Evolutionary conservation across 768 basidiomycete species (phyloP), one percentile per base, ranked within the genome.

Genomic region (Lactarius indigo): DNA sequence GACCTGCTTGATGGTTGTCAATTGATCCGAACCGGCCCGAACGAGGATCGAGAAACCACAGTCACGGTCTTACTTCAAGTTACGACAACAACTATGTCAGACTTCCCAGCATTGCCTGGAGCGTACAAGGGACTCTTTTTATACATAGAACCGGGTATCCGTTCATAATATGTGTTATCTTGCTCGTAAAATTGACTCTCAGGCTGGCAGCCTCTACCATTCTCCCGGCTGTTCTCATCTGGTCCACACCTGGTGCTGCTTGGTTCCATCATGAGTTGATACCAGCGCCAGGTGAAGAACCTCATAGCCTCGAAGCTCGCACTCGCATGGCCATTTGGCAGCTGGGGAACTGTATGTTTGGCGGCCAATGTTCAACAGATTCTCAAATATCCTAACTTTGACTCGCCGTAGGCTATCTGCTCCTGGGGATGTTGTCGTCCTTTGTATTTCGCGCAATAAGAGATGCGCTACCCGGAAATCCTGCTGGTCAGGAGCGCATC

Each of bases 251-350:
- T 9, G 88, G 89, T 17, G 78, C 87, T 28, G 76, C 78, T 18
- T 89, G 89, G 87, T 90, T 89, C 70, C 83, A 87, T 72, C 79
- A 84, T 71, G 80, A 87, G 68, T 84, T 91, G 62, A 81, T 89
- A 54, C 89, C 88, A 1, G 78, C 77, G 9, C 64, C 71, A n/a
- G 64, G 74, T 0, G 76, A 78, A 41, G 64, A 74, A 0, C 74
- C 76, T 6, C 70, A 76, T 20, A 55, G 74, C 7, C 72, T 85
- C 58, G 84, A 88, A 57, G 73, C 79, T 42, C 79, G 86, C 41
- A 82, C 84, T 7, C 78, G 76, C 18, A 88, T 89, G 83, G 83
- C 82, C 20, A 80, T 90, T 64, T 85, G 84, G 81, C 90, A 91
- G 70, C 76, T 91, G 12, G 84, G 82, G 35, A 90, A 88, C 66